These are phyloP conservation scores for Angophora floribunda DNA, from an alignment of 345 rosid genomes.

Conservation along the genomic window DNA sequence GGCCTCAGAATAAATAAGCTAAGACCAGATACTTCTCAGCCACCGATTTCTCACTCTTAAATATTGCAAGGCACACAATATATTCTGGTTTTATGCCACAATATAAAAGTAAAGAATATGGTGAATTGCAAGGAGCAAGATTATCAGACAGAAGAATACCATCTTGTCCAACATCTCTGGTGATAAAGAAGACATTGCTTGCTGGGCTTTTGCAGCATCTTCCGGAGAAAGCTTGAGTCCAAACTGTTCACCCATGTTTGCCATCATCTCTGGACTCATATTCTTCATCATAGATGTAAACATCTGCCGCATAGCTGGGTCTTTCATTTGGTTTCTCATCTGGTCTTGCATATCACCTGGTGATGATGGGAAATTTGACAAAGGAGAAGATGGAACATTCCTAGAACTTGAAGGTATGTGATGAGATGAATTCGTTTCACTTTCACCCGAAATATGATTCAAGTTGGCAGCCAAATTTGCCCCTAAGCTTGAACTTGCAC, in stretches of 20 bases:
- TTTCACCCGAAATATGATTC: slow-evolving; percentile 22
- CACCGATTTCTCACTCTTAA: not conserved
- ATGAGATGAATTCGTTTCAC: slow-evolving; percentile 33
- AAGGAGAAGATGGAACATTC: slow-evolving; percentile 21
- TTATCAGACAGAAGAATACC: slow-evolving; percentile 28
- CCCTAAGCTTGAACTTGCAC: slow-evolving; percentile 8
- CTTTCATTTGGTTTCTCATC: slow-evolving; percentile 89
- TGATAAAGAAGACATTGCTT: slow-evolving; percentile 88
- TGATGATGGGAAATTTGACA: slow-evolving; percentile 32
- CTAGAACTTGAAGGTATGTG: slow-evolving; percentile 26
- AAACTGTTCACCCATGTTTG: slow-evolving; percentile 91
- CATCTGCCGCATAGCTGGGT: slow-evolving; percentile 95
- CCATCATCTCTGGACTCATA: slow-evolving; percentile 93
- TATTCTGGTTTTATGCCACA: not conserved
- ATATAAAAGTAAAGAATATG: not conserved
- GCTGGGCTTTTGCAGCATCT: slow-evolving; percentile 82
- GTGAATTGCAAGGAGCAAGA: not conserved
- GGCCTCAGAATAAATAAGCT: not conserved
- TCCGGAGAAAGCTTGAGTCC: slow-evolving; percentile 77
- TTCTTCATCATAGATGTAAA: slow-evolving; percentile 79
- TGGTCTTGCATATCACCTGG: slow-evolving; percentile 78
- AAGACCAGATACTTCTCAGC: not conserved
- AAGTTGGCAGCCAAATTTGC: slow-evolving; percentile 19
- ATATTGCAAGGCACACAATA: not conserved
- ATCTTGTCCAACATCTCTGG: slow-evolving; percentile 79